A percentile compares a stretch with the other conserved stretches of the same genome.
Evolutionary conservation across 192 early-diverging fungal species (phyloP).

Genomic region (Lobosporangium transversale): DNA sequence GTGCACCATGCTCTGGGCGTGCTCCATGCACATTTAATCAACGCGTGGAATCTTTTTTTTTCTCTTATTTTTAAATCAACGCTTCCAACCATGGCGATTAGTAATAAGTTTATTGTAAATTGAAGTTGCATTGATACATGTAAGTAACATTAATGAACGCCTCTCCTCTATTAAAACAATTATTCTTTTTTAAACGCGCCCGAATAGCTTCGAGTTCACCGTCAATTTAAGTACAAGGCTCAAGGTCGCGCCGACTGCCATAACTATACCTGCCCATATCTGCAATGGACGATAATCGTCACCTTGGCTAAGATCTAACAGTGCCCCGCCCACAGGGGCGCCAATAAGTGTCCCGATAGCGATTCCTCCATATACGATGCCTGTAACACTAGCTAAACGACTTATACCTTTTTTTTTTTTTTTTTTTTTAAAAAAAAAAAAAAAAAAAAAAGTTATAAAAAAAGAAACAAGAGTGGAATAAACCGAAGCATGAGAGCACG

Average conservation of each 20-base stretch:
- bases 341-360: constrained; percentile 62
- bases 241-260: constrained; percentile 18
- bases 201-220: constrained; percentile 34
- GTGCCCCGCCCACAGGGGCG: constrained; percentile 59
- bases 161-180: too few relatives aligned
- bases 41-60: too few relatives aligned
- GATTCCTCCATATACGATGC: constrained; percentile 61
- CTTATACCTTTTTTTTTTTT: constrained; percentile 47
- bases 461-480: neutral
- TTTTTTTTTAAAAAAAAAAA: neutral
- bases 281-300: constrained; percentile 26
- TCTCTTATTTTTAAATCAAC: too few relatives aligned
- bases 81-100: too few relatives aligned
- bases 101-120: too few relatives aligned
- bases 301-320: constrained; percentile 54
- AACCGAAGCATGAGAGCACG: too few relatives aligned
- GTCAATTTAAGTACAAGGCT: constrained; percentile 27
- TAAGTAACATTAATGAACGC: too few relatives aligned
- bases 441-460: neutral
- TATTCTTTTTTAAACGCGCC: constrained; percentile 15
- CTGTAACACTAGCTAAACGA: constrained; percentile 65
- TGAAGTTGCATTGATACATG: too few relatives aligned
- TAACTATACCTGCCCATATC: constrained; percentile 33
- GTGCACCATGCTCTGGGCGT: too few relatives aligned
- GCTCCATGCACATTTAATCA: too few relatives aligned